Evolutionary conservation across 495 filamentous ascomycete species (phyloP), one percentile per base, ranked within the genome.

Genomic region (Aspergillus cavernicola): DNA sequence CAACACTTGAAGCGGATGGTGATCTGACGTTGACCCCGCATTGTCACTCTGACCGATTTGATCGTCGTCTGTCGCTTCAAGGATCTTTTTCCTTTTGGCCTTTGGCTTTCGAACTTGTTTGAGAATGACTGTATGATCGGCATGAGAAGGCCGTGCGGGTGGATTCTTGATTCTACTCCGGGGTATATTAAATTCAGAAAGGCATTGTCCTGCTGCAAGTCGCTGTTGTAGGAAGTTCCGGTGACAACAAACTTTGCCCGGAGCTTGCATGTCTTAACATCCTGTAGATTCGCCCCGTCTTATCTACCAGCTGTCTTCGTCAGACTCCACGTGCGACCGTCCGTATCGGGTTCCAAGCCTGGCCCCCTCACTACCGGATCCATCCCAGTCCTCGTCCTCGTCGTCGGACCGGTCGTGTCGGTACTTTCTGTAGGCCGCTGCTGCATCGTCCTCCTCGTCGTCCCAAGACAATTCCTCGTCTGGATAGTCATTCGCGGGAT

Each of bases 401-500:
- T 84, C 78, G 43, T 83, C 80, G 16, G 76, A 79, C 10, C 59
- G 53, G 5, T 50, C 71, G 42, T 66, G 60, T 35, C 70, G 63
- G 24, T 72, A 73, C 38, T 65, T 68, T 22, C 66, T 62, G 59
- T 79, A 80, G 22, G 75, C 68, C 48, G 82, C 80, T 19, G 77
- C 64, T 13, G 71, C 68, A 36, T 73, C 66, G 42, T 76, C 79
- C 24, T 69, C 70, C 50, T 86, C 81, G 46, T 85, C 82, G 20
- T 80, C 77, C 19, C 71, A 76, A 10, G 72, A 78, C 6, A 84
- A 58, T 47, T 87, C 84, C 43, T 87, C 83, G 44, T 87, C 84
- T 0, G 84, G 84, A 55, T 87, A 87, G 52, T 87, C 84, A 52
- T 84, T 84, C 47, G 76, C 82, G 41, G 84, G 82, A 59, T 79